These are phyloP conservation scores for Coemansia sp. DNA, from an alignment of 192 early-diverging fungal genomes.

Conservation along the genomic window DNA sequence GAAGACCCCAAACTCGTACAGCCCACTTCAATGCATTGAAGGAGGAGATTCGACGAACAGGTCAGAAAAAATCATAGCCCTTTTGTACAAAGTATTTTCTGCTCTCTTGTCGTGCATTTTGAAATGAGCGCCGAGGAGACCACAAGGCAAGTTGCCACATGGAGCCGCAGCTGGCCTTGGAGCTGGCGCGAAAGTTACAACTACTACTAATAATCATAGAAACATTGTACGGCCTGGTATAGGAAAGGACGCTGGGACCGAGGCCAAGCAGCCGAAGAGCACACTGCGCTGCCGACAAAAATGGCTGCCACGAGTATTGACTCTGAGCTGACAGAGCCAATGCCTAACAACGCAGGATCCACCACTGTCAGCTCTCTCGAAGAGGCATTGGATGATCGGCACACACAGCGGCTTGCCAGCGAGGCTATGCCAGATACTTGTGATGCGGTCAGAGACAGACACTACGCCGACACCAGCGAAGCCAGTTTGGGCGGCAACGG, in stretches of 20 bases:
- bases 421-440: background rate
- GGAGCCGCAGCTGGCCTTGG: background rate
- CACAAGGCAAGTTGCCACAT: background rate
- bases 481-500: conserved; percentile 63
- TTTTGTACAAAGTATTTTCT: background rate
- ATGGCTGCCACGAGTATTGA: background rate
- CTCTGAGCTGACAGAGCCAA: background rate
- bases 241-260: conserved; percentile 31
- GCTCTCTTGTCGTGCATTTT: background rate
- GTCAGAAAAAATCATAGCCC: no score
- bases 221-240: background rate
- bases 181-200: background rate
- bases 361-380: background rate
- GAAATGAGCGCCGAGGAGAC: conserved; percentile 6
- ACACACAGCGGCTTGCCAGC: background rate
- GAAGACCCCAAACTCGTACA: no score
- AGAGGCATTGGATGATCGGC: background rate
- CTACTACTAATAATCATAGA: background rate
- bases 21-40: no score
- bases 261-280: background rate
- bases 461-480: conserved; percentile 68
- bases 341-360: background rate
- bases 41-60: no score
- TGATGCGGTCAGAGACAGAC: conserved; percentile 72
- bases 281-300: background rate